Percentiles rank a stretch among this genome's conserved stretches.
Conservation (phyloP, 1,284 basidiomycete species). For the Cryptococcus floricola region DNA sequence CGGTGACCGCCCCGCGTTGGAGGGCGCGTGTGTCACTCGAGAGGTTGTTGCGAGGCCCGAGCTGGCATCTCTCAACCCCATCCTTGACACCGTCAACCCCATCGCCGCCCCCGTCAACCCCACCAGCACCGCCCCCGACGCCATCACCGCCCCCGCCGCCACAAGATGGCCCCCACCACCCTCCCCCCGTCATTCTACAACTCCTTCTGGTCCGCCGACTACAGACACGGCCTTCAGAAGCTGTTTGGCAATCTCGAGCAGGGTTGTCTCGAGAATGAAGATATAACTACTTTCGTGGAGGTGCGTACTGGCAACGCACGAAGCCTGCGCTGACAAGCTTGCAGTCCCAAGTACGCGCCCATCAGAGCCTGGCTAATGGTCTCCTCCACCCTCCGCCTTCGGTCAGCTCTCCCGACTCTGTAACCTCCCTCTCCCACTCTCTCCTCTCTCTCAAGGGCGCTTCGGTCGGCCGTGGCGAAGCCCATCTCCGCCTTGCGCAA, state of each 20-base stretch:
- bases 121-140: too few relatives aligned
- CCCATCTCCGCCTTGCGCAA: slow-evolving; percentile 34
- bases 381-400: slow-evolving; percentile 29
- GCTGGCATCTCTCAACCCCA: too few relatives aligned
- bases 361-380: slow-evolving; percentile 55
- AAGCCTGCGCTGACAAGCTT: slow-evolving; percentile 37
- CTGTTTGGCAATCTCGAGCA: slow-evolving; percentile 73
- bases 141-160: too few relatives aligned
- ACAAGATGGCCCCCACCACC: slow-evolving; percentile 71
- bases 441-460: slow-evolving; percentile 33
- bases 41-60: too few relatives aligned
- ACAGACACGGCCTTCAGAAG: slow-evolving; percentile 71
- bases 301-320: slow-evolving; percentile 52
- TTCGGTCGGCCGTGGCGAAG: slow-evolving; percentile 37
- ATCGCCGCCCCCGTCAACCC: too few relatives aligned
- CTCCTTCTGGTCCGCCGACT: slow-evolving; percentile 89
- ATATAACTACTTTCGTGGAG: slow-evolving; percentile 74
- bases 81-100: too few relatives aligned
- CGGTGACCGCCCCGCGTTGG: too few relatives aligned
- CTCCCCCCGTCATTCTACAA: slow-evolving; percentile 79
- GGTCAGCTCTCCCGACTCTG: slow-evolving; percentile 17
- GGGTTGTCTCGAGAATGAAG: slow-evolving; percentile 64
- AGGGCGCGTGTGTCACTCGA: too few relatives aligned
- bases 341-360: slow-evolving; percentile 54
- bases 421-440: slow-evolving; percentile 41